Base-by-base conservation (phyloP, 2,329 filamentous ascomycete genomes). In the Pseudopithomyces maydicus region DNA sequence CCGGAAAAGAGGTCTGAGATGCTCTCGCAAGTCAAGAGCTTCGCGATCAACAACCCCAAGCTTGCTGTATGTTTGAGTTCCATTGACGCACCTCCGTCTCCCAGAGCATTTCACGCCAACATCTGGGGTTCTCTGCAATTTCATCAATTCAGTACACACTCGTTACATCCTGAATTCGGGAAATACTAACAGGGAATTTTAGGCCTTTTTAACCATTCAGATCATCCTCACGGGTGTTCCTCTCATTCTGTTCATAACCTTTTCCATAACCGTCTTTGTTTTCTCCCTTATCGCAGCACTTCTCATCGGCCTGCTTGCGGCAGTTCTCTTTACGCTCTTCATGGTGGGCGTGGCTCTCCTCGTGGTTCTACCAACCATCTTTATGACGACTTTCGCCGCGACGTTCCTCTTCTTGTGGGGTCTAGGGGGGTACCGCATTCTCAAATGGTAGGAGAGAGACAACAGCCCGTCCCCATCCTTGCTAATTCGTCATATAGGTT, bases 131-230 rank as follows among this genome's bases (percentile, higher is more conserved):
- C 12, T 11, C 4, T 38, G 3, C n/a, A 3, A 11, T n/a, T 11
- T 15, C 20, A 42, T 42, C n/a, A n/a, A n/a, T n/a, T n/a, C n/a
- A 22, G 10, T 42, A n/a, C 6, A 46, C 14, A 32, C 19, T 19
- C 15, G 33, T 15, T 14, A 19, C 26, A 17, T 15, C 15, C n/a
- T 20, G 35, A 26, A 15, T 47, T 36, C 12, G 10, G 10, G 17
- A 14, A 12, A 20, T 4, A 14, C 32, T 33, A 3, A 23, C 22
- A 26, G 50, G 22, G 15, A 35, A 65, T 39, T 8, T 17, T 61
- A 91, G 89, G 85, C 87, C 56, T 91, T 95, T 73, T 71, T 92
- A 55, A 76, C 84, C 44, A 79, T 83, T 29, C 90, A 93, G 72
- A 67, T 88, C 56, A 73, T 86, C 56, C 81, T 92, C 59, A 87